Conservation (phyloP, 1,284 basidiomycete species). For the Cryptococcus sp. region DNA sequence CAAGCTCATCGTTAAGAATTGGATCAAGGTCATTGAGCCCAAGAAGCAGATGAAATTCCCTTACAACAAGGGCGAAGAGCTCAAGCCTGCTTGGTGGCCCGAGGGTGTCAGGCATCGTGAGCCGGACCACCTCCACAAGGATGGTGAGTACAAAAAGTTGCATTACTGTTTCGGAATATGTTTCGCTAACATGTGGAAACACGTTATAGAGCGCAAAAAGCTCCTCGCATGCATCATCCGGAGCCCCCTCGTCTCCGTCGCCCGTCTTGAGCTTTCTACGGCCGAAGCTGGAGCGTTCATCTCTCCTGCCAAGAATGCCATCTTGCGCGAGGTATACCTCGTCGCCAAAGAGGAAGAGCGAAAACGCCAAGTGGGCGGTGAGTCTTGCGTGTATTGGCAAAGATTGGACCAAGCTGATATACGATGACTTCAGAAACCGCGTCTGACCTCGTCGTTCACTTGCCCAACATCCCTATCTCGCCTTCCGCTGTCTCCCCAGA, state of each 20-base stretch:
- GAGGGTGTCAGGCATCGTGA: constrained; percentile 56
- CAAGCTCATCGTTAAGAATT: constrained; percentile 58
- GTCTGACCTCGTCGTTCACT: constrained; percentile 30
- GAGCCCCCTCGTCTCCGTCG: constrained; percentile 49
- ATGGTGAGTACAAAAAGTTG: constrained; percentile 35
- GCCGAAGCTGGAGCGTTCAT: constrained; percentile 56
- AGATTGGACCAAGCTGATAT: not conserved
- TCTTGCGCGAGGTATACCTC: constrained; percentile 57
- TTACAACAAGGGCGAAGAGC: constrained; percentile 58
- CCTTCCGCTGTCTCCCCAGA: constrained; percentile 29
- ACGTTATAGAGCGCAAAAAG: constrained; percentile 51
- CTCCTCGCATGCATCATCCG: constrained; percentile 56
- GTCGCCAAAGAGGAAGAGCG: constrained; percentile 55
- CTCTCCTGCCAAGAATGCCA: constrained; percentile 53
- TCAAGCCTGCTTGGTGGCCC: constrained; percentile 60
- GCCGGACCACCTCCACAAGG: constrained; percentile 58
- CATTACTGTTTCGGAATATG: not conserved
- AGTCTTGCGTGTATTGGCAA: constrained; percentile 1
- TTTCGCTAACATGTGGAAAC: not conserved
- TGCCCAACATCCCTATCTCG: constrained; percentile 32
- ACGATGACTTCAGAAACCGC: constrained; percentile 7
- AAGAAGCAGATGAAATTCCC: constrained; percentile 59
- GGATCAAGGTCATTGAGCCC: constrained; percentile 60
- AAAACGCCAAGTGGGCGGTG: constrained; percentile 21
- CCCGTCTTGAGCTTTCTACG: constrained; percentile 56